Evolutionary conservation across 2,329 filamentous ascomycete species (phyloP).

Genomic region (Rhynchosporium secalis): DNA sequence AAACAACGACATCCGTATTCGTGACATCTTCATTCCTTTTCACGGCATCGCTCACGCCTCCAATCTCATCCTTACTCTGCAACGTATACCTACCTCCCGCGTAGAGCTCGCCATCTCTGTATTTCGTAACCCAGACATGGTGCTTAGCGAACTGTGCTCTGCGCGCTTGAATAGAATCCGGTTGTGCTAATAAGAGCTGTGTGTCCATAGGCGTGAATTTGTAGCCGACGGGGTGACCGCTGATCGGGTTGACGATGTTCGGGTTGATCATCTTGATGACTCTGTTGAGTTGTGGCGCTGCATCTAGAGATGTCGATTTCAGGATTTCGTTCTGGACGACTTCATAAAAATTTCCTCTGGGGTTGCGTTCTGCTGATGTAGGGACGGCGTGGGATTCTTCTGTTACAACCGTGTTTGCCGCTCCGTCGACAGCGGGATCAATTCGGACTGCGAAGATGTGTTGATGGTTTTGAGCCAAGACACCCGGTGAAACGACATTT

Average conservation of each 20-base stretch:
- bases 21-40: slow-evolving; percentile 84
- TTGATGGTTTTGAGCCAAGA: slow-evolving; percentile 60
- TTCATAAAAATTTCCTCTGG: slow-evolving; percentile 53
- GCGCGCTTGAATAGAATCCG: slow-evolving; percentile 84
- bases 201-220: slow-evolving; percentile 87
- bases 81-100: slow-evolving; percentile 40
- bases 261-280: slow-evolving; percentile 90
- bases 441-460: slow-evolving; percentile 57
- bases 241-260: slow-evolving; percentile 76
- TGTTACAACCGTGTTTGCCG: slow-evolving; percentile 52
- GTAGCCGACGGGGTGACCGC: slow-evolving; percentile 78
- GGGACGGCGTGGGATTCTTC: slow-evolving; percentile 54
- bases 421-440: slow-evolving; percentile 57
- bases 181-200: slow-evolving; percentile 75
- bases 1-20: slow-evolving; percentile 83
- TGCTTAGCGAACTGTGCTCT: slow-evolving; percentile 84
- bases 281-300: slow-evolving; percentile 51
- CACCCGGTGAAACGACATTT: slow-evolving; percentile 62
- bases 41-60: slow-evolving; percentile 62
- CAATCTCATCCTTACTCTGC: slow-evolving; percentile 36
- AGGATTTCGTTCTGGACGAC: slow-evolving; percentile 47
- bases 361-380: slow-evolving; percentile 48
- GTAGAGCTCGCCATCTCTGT: slow-evolving; percentile 52
- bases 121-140: slow-evolving; percentile 85
- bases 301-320: slow-evolving; percentile 46